Base-by-base conservation (phyloP, 345 rosid genomes). In the Conringia planisiliqua region DNA sequence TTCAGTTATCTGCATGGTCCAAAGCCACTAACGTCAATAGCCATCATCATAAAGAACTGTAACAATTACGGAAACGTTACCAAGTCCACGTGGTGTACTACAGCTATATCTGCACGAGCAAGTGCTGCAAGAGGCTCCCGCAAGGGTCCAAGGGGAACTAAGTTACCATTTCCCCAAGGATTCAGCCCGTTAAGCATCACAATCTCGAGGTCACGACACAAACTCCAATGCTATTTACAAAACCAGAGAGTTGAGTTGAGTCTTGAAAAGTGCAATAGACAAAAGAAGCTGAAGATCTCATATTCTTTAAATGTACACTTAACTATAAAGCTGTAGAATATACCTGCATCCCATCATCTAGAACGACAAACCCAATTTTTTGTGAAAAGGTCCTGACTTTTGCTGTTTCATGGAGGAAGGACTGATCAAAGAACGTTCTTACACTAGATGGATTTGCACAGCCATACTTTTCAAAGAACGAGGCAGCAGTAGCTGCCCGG, bases 331-430 rank as follows among this genome's bases (percentile, higher is more conserved):
- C 5, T 52, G 33, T 48, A 55, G 32, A 40, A 3, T 48, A 9
- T 62, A 90, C 98, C 98, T 92, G 98, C 98, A 92, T 87, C 70
- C 98, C 98, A 74, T 90, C 96, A 82, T 92, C 98, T 32, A 92
- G 81, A 73, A 92, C 63, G 4, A 77, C 82, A 17, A 63, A 80
- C 58, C 90, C 87, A 26, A 92, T 75, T 68, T 83, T 60, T 16
- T 78, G 66, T 0, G 76, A 81, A 35, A 62, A n/a, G 60, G 70
- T 44, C 17, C 10, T 42, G 33, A 47, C 57, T 71, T 75, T 65
- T 17, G 18, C 68, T 16, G 68, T 66, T 61, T 57, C 60, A 33
- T 64, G 65, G 59, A 47, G 32, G 43, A 44, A 30, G 11, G 51
- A 30, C 43, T 66, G 72, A 38, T 71, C 72, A 77, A 55, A 51